Evolutionary conservation across 768 basidiomycete genomes (phyloP).

Genomic region (Termitomyces sp.): DNA sequence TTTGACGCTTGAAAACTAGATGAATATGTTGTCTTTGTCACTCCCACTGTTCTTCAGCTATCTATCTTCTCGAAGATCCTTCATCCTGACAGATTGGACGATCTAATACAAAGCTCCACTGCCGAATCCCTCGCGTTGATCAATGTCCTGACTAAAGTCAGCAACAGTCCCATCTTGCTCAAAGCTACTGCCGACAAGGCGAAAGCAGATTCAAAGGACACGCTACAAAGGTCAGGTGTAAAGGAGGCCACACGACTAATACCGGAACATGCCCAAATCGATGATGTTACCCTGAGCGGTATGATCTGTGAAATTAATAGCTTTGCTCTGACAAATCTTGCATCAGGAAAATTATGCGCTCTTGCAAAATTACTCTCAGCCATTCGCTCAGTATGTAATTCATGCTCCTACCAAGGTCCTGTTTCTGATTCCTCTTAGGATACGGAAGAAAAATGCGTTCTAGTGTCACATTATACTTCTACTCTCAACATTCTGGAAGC

Average conservation of each 20-base stretch:
- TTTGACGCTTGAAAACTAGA: slow-evolving; percentile 40
- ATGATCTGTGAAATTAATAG: slow-evolving; percentile 9
- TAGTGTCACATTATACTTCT: slow-evolving; percentile 96
- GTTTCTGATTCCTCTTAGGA: slow-evolving; percentile 31
- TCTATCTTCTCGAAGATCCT: slow-evolving; percentile 77
- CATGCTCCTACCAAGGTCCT: background rate
- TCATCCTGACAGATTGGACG: slow-evolving; percentile 62
- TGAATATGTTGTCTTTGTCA: slow-evolving; percentile 98
- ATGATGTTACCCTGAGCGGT: slow-evolving; percentile 84
- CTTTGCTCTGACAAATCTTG: background rate
- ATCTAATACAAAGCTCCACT: slow-evolving; percentile 65
- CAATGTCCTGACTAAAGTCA: slow-evolving; percentile 80
- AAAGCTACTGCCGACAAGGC: slow-evolving; percentile 73
- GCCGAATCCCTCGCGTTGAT: slow-evolving; percentile 80
- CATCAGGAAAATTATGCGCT: slow-evolving; percentile 68
- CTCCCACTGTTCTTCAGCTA: slow-evolving; percentile 81
- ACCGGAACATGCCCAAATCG: slow-evolving; percentile 54
- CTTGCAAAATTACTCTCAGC: slow-evolving; percentile 59
- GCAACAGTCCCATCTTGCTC: slow-evolving; percentile 86
- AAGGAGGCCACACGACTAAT: slow-evolving; percentile 59
- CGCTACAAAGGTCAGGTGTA: slow-evolving; percentile 45
- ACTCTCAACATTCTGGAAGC: slow-evolving; percentile 91
- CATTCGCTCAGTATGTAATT: slow-evolving; percentile 49
- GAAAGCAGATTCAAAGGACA: slow-evolving; percentile 35
- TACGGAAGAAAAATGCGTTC: slow-evolving; percentile 91